These are phyloP conservation scores for Eucalyptus regnans DNA, from an alignment of 345 rosid species.

Conservation along the genomic window DNA sequence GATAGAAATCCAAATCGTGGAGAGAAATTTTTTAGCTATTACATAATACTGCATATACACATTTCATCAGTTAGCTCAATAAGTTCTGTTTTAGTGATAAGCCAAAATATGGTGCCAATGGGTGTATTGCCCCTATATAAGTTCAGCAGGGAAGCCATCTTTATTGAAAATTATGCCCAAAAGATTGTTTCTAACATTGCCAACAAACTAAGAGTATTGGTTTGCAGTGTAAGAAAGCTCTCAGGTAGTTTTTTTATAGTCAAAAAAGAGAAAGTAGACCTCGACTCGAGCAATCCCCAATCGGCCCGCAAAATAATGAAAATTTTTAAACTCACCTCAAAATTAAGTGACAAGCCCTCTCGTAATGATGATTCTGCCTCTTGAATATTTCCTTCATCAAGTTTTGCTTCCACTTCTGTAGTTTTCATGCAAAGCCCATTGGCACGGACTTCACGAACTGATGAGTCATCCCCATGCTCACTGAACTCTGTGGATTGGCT, in stretches of 20 bases:
- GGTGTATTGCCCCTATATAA: neutral
- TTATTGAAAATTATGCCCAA: neutral
- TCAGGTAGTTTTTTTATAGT: neutral
- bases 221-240: neutral
- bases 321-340: conserved; percentile 35
- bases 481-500: conserved; percentile 16
- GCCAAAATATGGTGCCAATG: neutral
- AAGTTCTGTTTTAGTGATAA: neutral
- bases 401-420: conserved; percentile 77
- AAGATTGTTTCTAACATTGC: neutral
- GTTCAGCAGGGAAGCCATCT: neutral
- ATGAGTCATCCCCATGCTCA: conserved; percentile 17
- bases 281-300: neutral
- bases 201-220: neutral
- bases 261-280: neutral
- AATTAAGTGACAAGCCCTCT: conserved; percentile 79
- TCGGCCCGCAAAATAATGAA: neutral
- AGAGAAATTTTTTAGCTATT: neutral
- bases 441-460: conserved; percentile 37
- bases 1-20: neutral
- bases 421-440: conserved; percentile 66
- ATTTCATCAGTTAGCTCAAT: neutral
- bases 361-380: conserved; percentile 91
- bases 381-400: conserved; percentile 80
- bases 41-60: neutral